These are phyloP conservation scores for Arabidopsis arenosa DNA, from an alignment of 345 rosid species.

Conservation along the genomic window DNA sequence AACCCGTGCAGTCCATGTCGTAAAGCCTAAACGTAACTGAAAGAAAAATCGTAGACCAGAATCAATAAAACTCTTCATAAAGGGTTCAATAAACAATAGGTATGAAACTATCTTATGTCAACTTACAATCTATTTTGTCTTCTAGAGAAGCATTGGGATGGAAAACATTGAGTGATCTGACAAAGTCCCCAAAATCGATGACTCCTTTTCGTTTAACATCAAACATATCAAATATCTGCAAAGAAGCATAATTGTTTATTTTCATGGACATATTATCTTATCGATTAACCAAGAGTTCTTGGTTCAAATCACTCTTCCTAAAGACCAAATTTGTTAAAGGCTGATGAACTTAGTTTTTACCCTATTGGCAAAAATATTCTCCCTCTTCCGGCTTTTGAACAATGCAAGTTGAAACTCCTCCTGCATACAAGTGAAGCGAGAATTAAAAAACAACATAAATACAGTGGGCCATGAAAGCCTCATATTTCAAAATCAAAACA, in stretches of 20 bases:
- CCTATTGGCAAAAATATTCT: constrained; percentile 93
- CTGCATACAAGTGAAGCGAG: constrained; percentile 54
- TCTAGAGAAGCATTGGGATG: constrained; percentile 87
- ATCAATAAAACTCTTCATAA: constrained; percentile 33
- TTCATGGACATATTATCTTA: neutral
- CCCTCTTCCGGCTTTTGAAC: constrained; percentile 89
- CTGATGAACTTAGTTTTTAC: constrained; percentile 45
- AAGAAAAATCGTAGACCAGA: neutral
- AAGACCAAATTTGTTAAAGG: neutral
- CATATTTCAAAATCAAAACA: constrained; percentile 36
- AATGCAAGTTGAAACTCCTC: constrained; percentile 97
- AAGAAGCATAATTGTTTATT: neutral
- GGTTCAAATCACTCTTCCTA: neutral
- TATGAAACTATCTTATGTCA: neutral
- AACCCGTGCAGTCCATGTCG: constrained; percentile 89
- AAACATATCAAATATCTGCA: constrained; percentile 94
- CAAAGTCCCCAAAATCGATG: constrained; percentile 96
- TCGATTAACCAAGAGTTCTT: neutral
- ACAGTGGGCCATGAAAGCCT: constrained; percentile 36
- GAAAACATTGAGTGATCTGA: constrained; percentile 82
- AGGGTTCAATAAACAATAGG: neutral
- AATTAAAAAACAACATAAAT: constrained; percentile 5
- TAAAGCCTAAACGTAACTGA: constrained; percentile 97
- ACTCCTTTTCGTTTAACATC: constrained; percentile 91
- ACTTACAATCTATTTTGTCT: constrained; percentile 91